A percentile compares a stretch with the other conserved stretches of the same genome.
Evolutionary conservation across 768 basidiomycete genomes (phyloP).

Genomic region (Kwoniella sp.): DNA sequence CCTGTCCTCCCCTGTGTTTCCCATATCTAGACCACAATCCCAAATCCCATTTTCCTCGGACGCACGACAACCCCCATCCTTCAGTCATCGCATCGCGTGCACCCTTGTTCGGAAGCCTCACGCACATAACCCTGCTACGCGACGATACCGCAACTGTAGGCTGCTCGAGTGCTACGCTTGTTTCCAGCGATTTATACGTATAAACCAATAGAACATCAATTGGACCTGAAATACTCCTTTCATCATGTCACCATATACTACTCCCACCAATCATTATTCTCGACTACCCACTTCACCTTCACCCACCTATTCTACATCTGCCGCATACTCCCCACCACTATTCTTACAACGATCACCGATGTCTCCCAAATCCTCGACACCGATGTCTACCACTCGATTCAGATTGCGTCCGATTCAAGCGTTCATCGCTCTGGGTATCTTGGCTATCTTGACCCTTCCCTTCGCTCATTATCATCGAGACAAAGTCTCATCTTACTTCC

Average conservation of each 20-base stretch:
- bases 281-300: constrained; percentile 14
- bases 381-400: constrained; percentile 10
- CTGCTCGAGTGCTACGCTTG: too few relatives aligned
- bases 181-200: too few relatives aligned
- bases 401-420: constrained; percentile 21
- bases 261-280: constrained; percentile 9
- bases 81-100: not conserved
- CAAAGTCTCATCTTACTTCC: constrained; percentile 13
- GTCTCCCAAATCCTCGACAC: constrained; percentile 5
- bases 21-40: too few relatives aligned
- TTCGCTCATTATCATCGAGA: constrained; percentile 22
- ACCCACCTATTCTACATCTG: not conserved
- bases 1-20: too few relatives aligned
- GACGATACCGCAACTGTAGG: too few relatives aligned
- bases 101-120: not conserved
- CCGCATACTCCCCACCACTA: constrained; percentile 2
- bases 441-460: constrained; percentile 16
- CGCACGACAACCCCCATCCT: not conserved
- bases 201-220: too few relatives aligned
- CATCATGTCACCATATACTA: constrained; percentile 17
- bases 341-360: constrained; percentile 13
- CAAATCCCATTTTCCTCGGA: not conserved
- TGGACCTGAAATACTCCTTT: not conserved
- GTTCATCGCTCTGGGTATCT: constrained; percentile 24
- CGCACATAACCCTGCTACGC: too few relatives aligned